Base-by-base conservation (phyloP, 2,329 filamentous ascomycete genomes). In the Aspergillus awamori region DNA sequence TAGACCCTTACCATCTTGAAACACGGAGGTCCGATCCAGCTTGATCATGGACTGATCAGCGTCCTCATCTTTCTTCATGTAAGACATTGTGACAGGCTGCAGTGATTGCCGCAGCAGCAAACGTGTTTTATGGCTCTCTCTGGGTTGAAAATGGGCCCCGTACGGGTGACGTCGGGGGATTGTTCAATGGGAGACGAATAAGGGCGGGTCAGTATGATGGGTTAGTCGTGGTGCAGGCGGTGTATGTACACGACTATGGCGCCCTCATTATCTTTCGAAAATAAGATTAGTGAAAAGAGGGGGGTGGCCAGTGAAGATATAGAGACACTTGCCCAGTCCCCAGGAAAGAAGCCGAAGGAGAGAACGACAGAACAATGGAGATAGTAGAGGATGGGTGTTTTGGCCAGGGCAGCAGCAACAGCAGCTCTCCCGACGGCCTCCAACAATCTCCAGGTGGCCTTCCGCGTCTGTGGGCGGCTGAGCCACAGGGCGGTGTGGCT, bases 1-100 rank as follows among this genome's bases (percentile, higher is more conserved):
- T 45, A 36, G 48, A 30, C 15, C 45, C 83, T 76, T 80, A 97
- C 95, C 95, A 89, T 99, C 95, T 84, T 98, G 95, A 80, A 98
- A 98, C 68, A 99, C 95, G 72, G 94, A 93, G 60, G 94, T 97
- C 74, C 96, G 90, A 83, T 99, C 95, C 74, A 98, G 92, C 86
- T 94, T 96, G 84, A 98, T 90, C 83, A 98, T 86, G 76, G 91
- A 89, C 77, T 89, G 87, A 77, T 97, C 94, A 76, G 89, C 92
- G 84, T 99, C 95, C 86, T 98, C 95, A 80, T 99, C 94, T 85
- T 97, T 98, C 84, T 99, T 99, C 84, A 94, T 89, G 87, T 95
- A 96, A 82, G 90, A 95, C 93, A 97, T 97, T 24, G 63, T 78
- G 76, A 64, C 65, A 65, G 66, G 67, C 69, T 69, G 69, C 72